phyloP scores from a whole-genome alignment of 2,329 filamentous ascomycete genomes.

The Trichoderma oligosporum region DNA sequence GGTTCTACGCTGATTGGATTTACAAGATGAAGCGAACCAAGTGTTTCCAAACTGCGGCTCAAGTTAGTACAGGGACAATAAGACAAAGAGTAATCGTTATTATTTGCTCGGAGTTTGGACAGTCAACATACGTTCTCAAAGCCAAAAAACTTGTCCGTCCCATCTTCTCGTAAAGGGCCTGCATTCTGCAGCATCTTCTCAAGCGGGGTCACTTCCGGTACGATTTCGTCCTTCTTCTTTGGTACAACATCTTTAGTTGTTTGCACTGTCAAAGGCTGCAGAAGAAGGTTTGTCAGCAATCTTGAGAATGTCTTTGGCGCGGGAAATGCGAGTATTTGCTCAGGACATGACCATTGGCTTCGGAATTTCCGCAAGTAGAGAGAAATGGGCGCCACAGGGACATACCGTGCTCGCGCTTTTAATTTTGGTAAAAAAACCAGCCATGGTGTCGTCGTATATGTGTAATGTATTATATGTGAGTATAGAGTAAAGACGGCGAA shows the following conservation, averaged over 20 bases:
- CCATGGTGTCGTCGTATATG: constrained; percentile 40
- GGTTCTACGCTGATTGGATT: neutral
- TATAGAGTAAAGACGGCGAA: neutral
- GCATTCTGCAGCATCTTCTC: constrained; percentile 77
- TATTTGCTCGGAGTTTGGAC: too few relatives aligned
- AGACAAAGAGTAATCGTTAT: constrained; percentile 10
- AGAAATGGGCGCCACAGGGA: constrained; percentile 22
- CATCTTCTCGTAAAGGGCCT: constrained; percentile 76
- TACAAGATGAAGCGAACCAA: constrained; percentile 60
- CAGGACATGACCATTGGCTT: neutral
- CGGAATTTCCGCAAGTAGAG: constrained; percentile 6
- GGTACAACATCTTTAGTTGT: constrained; percentile 44
- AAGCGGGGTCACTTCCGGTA: constrained; percentile 58
- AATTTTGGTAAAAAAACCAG: constrained; percentile 57
- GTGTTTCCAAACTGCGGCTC: constrained; percentile 83
- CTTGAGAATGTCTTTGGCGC: neutral
- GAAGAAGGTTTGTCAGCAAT: constrained; percentile 34
- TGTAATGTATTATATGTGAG: neutral
- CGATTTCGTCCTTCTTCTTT: constrained; percentile 56
- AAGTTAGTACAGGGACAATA: constrained; percentile 34
- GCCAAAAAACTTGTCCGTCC: constrained; percentile 96
- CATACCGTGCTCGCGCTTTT: constrained; percentile 54
- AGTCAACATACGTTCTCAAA: constrained; percentile 81
- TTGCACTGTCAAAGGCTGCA: constrained; percentile 43
- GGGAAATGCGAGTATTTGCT: neutral